Conservation (phyloP, 1,139 yeast genomes). For the Pichia sp. region DNA sequence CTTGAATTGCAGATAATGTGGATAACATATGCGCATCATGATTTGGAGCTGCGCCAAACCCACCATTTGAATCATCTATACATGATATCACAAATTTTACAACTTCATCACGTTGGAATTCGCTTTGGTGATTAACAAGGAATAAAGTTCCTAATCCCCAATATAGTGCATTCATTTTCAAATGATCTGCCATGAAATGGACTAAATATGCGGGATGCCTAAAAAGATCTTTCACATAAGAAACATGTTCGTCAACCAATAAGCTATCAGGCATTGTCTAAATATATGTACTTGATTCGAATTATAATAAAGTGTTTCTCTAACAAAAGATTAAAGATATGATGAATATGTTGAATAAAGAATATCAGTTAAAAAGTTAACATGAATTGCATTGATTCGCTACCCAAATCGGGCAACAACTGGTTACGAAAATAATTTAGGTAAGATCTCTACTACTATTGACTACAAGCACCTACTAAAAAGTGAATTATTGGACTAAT, state of each 20-base stretch:
- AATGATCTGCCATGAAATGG: conserved; percentile 87
- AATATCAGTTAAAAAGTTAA: too few relatives aligned
- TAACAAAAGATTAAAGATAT: too few relatives aligned
- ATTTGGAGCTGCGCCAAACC: conserved; percentile 83
- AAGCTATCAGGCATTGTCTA: conserved; percentile 2
- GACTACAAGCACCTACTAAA: too few relatives aligned
- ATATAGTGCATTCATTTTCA: conserved; percentile 84
- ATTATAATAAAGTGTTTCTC: too few relatives aligned
- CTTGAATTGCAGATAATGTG: conserved; percentile 82
- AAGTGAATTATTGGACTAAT: too few relatives aligned
- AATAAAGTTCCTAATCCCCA: conserved; percentile 89
- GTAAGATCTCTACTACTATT: too few relatives aligned
- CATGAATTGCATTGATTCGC: too few relatives aligned
- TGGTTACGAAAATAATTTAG: too few relatives aligned
- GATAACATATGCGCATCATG: conserved; percentile 90
- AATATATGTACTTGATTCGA: too few relatives aligned
- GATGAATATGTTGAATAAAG: too few relatives aligned
- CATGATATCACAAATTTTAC: conserved; percentile 65
- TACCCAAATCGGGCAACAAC: too few relatives aligned
- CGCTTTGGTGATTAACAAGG: conserved; percentile 49
- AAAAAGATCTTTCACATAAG: conserved; percentile 46
- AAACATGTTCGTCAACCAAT: conserved; percentile 41
- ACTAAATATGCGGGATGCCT: conserved; percentile 52
- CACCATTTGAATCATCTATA: conserved; percentile 57
- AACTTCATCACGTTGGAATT: conserved; percentile 56